Evolutionary conservation across 306 rosid species (phyloP), one percentile per base, ranked within the genome.

Genomic region (Quercus engelmannii): DNA sequence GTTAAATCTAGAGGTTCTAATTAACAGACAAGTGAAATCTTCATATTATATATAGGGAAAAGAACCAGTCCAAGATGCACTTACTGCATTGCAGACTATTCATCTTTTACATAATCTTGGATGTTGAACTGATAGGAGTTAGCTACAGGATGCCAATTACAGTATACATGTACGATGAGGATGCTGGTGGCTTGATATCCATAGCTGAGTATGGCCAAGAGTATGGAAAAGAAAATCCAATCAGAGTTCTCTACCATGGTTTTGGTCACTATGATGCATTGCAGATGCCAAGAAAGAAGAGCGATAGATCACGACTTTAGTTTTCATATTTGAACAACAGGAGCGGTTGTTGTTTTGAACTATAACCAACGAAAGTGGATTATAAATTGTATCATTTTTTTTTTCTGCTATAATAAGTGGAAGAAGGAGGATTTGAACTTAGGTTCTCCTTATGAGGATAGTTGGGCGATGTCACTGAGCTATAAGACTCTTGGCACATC

Each of bases 181-280:
- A 85, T 30, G 92, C 90, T 13, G 94, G 91, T 58, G 99, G 98
- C 56, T 84, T 95, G 86, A 95, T 95, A 79, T 85, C 96, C 71
- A 95, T 95, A 38, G 99, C 99, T 7, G 97, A 92, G 84, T 95
- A 95, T 80, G 99, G 98, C 69, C 85, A 92, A 87, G 99, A 95
- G 78, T 91, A 95, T 23, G 94, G 96, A 46, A 88, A 83, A 74
- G 88, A 91, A 41, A 88, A 91, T 79, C 98, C 98, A 33, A 86
- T 92, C 71, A 86, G 85, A 79, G 93, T 95, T 77, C 99, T 95
- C 75, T 95, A 92, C 75, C 88, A 92, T 49, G 99, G 97, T 41
- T 95, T 84, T 91, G 96, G 98, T 83, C 99, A 95, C 74, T 92
- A 95, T 70, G 99, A 95, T 76, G 96, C 99, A 12, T 75, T 92